Evolutionary conservation across 352 stramenopile species (phyloP).

Genomic region (Pythium phragmiticola): DNA sequence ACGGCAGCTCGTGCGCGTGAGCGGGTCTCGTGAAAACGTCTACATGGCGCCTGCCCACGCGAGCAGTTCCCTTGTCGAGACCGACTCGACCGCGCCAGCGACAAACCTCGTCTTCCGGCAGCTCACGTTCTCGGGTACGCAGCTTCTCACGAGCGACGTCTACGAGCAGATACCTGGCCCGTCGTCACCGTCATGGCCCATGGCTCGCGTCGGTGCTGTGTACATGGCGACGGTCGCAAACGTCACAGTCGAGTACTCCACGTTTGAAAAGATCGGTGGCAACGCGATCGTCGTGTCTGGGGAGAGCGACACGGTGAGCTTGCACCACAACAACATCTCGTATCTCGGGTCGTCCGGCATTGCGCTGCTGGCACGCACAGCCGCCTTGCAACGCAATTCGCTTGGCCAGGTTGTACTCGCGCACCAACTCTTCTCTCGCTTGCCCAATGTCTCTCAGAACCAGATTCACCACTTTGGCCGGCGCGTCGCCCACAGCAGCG

Average conservation of each 20-base stretch:
- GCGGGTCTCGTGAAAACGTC: constrained; percentile 55
- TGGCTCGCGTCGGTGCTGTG: constrained; percentile 56
- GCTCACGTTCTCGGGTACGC: constrained; percentile 60
- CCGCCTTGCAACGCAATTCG: constrained; percentile 34
- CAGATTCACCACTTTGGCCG: constrained; percentile 70
- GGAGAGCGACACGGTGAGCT: constrained; percentile 42
- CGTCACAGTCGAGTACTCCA: constrained; percentile 52
- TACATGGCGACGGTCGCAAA: constrained; percentile 61
- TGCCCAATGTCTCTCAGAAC: constrained; percentile 67
- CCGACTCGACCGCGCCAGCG: constrained; percentile 32
- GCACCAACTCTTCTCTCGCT: constrained; percentile 41
- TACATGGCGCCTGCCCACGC: constrained; percentile 42
- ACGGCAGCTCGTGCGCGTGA: constrained; percentile 61
- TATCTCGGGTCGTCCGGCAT: constrained; percentile 58
- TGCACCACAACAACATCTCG: constrained; percentile 74
- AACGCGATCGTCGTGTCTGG: constrained; percentile 72
- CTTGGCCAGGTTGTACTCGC: constrained; percentile 33
- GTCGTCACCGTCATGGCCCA: constrained; percentile 45
- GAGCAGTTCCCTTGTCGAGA: constrained; percentile 43
- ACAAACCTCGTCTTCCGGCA: constrained; percentile 57
- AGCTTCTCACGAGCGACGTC: constrained; percentile 57
- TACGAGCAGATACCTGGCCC: constrained; percentile 40
- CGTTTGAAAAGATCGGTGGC: constrained; percentile 65
- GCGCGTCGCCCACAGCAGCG: constrained; percentile 46
- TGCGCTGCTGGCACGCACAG: constrained; percentile 37